Evolutionary conservation across 2,329 filamentous ascomycete species (phyloP).

Genomic region (Claviceps purpurea): DNA sequence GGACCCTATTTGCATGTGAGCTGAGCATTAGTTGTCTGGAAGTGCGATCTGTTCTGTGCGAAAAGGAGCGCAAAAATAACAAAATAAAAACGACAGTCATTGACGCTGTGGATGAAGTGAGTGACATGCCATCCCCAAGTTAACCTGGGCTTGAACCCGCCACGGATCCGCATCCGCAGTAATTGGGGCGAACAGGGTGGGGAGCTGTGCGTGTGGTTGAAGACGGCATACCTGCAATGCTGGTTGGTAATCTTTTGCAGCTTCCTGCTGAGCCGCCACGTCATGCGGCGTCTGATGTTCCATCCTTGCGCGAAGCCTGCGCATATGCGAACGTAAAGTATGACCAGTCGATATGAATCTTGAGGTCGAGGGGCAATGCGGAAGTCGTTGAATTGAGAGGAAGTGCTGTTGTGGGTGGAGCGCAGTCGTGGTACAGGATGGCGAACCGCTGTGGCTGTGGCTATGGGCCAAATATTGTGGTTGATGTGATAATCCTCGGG

Average conservation of each 20-base stretch:
- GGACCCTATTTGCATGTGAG: conserved; percentile 48
- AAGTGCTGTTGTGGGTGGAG: conserved; percentile 7
- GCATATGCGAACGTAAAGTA: conserved; percentile 6
- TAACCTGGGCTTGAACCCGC: not conserved
- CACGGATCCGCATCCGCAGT: not conserved
- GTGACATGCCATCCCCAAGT: not conserved
- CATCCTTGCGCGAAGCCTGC: conserved; percentile 16
- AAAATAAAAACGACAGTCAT: not conserved
- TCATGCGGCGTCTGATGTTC: conserved; percentile 26
- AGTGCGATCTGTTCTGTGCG: not conserved
- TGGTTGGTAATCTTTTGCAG: conserved; percentile 45
- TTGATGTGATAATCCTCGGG: conserved; percentile 3
- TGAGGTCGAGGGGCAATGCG: conserved; percentile 3
- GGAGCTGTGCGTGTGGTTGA: not conserved
- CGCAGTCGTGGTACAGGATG: conserved; percentile 5
- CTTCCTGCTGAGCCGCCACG: conserved; percentile 45
- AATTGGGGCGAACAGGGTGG: not conserved
- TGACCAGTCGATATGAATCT: conserved; percentile 5
- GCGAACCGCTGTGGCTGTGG: conserved; percentile 4
- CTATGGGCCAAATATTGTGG: conserved; percentile 5
- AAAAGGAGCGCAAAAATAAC: not conserved
- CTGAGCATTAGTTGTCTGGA: not conserved
- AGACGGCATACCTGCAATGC: conserved; percentile 34
- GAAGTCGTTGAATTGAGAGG: conserved; percentile 3
- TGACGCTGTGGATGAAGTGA: not conserved